Conservation (phyloP, 2,329 filamentous ascomycete species). For the Colletotrichum filicis region DNA sequence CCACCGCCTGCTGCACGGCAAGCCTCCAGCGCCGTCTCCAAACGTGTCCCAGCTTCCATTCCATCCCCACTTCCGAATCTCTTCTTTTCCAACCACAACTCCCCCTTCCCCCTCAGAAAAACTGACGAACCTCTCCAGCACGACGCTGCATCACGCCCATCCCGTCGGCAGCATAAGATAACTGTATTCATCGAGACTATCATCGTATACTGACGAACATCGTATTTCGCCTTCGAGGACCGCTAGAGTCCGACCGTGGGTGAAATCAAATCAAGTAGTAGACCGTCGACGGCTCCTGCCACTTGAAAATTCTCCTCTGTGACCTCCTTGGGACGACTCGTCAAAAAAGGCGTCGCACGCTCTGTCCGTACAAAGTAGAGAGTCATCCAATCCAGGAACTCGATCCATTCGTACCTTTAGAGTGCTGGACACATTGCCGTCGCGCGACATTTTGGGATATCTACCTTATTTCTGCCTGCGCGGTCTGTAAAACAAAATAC, state of each 20-base stretch:
- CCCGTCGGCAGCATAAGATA: constrained; percentile 10
- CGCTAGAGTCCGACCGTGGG: constrained; percentile 31
- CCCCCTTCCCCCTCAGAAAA: constrained; percentile 1
- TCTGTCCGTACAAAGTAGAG: constrained; percentile 33
- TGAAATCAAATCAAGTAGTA: constrained; percentile 31
- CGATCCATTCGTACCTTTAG: constrained; percentile 31
- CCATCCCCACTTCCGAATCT: not conserved
- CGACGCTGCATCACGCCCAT: constrained; percentile 19
- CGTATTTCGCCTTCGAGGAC: constrained; percentile 12
- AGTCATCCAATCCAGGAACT: constrained; percentile 24
- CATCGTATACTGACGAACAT: constrained; percentile 30
- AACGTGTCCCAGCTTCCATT: constrained; percentile 11
- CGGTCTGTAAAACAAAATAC: constrained; percentile 28
- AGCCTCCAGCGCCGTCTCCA: not conserved
- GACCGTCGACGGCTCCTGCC: constrained; percentile 30
- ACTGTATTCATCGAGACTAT: constrained; percentile 14
- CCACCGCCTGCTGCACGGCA: not conserved
- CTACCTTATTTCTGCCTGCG: constrained; percentile 17
- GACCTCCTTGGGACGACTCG: constrained; percentile 29
- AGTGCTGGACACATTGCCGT: constrained; percentile 6
- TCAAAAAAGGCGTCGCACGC: constrained; percentile 30
- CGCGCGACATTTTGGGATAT: constrained; percentile 15
- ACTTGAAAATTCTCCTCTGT: constrained; percentile 34
- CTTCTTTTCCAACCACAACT: not conserved
- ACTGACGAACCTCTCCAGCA: constrained; percentile 28